Percentiles rank a stretch among this genome's conserved stretches.
Conservation (phyloP, 2,329 filamentous ascomycete species). For the Fusarium ramigenum region DNA sequence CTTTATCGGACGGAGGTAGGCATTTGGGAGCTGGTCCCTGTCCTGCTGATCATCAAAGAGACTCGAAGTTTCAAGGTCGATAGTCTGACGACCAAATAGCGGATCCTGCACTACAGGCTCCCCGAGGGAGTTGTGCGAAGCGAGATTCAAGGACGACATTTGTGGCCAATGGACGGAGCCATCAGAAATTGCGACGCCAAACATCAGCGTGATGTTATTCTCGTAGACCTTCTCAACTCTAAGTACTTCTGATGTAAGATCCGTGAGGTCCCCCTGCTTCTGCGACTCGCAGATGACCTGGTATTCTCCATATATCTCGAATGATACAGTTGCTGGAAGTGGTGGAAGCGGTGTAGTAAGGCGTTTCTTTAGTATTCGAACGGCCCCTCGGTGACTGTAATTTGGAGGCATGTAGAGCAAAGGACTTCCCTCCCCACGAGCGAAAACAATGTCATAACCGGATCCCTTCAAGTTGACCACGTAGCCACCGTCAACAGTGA, state of each 20-base stretch:
- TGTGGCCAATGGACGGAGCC: rapidly evolving
- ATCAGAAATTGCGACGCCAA: rapidly evolving
- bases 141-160: rapidly evolving
- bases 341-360: rapidly evolving
- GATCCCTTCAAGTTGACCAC: neutral
- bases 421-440: neutral
- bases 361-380: rapidly evolving
- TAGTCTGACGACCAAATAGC: rapidly evolving
- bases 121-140: rapidly evolving
- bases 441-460: neutral
- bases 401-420: neutral
- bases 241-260: rapidly evolving
- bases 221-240: neutral
- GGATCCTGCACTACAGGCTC: neutral
- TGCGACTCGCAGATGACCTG: neutral
- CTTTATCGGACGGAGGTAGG: neutral
- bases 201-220: neutral
- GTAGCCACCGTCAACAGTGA: neutral
- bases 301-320: neutral
- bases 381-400: neutral
- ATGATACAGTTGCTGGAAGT: too few relatives aligned
- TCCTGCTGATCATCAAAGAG: rapidly evolving
- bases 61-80: neutral
- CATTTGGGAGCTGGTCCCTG: too few relatives aligned
- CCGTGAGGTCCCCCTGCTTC: rapidly evolving